Evolutionary conservation across 225 moss, liverwort and hornwort species (phyloP), one percentile per base, ranked within the genome.

Genomic region (Physcomitrium patens): DNA sequence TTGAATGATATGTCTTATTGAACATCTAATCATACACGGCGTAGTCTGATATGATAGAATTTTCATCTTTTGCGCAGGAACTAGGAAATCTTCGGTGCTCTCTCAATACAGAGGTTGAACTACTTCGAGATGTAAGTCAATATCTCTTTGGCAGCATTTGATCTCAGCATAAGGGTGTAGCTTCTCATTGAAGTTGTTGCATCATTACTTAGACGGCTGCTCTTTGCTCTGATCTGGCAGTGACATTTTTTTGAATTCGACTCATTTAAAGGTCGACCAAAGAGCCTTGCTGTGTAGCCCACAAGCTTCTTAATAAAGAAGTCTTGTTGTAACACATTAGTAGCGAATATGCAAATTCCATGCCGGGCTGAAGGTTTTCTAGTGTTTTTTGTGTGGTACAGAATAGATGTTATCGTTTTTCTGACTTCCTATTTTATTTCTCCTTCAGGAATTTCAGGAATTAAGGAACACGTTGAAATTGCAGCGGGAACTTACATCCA

Each of bases 361-460:
- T 2, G 22, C 3, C 22, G 5, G 1, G 43, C 5, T 37, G 69
- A 12, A 57, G 8, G 23, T 15, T 56, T 3, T 22, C 44, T 3
- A 23, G 31, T 37, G 4, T 13, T 22, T 2, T 10, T 42, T 11
- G 47, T 49, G 3, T 65, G 47, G 20, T 43, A 49, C 55, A 4
- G 5, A 65, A 31, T 41, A 14, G 59, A 55, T 61, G 59, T 52
- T 60, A 59, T 41, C n/a, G 5, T 9, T 27, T 59, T 15, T 24
- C 48, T 72, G 12, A 43, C 26, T 31, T 52, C 15, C 31, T 37
- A 37, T 37, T 37, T 37, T 37, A 10, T 11, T 0, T 64, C 28
- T 0, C 13, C 3, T 57, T 20, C 70, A 86, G 86, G 86, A 86
- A 76, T 83, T 83, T 70, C 86, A 83, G 78, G 86, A 83, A 42